Conservation (phyloP, 2,329 filamentous ascomycete genomes). For the Sporothrix pallida region DNA sequence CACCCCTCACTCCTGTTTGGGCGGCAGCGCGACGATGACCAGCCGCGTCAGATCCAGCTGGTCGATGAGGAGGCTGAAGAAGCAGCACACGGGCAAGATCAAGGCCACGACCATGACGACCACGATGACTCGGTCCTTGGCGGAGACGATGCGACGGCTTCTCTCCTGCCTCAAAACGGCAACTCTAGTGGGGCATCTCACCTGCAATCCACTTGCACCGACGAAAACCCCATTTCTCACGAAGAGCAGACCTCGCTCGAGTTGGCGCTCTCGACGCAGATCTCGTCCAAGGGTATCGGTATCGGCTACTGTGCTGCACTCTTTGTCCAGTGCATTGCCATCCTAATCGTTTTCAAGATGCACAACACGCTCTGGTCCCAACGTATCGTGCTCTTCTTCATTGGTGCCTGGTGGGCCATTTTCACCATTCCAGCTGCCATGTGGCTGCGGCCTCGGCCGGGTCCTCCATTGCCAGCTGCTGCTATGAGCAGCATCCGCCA, state of each 20-base stretch:
- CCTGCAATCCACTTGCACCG: background rate
- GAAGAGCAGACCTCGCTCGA: constrained; percentile 66
- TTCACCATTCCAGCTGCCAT: constrained; percentile 89
- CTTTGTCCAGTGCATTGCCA: constrained; percentile 80
- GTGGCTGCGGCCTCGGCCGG: constrained; percentile 87
- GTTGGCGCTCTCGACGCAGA: constrained; percentile 82
- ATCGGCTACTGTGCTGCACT: constrained; percentile 91
- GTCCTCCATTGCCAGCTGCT: constrained; percentile 70
- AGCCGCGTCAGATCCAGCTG: constrained; percentile 42
- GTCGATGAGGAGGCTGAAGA: constrained; percentile 45
- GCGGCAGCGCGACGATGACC: constrained; percentile 31
- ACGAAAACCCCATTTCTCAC: constrained; percentile 35
- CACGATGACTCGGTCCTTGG: constrained; percentile 43
- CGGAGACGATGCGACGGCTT: constrained; percentile 53
- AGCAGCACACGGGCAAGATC: constrained; percentile 41
- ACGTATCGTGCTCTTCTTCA: constrained; percentile 81
- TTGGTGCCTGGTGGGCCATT: constrained; percentile 90
- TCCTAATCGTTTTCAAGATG: constrained; percentile 74
- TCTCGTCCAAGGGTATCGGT: constrained; percentile 90
- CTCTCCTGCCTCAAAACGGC: constrained; percentile 49
- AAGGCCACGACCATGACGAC: constrained; percentile 41
- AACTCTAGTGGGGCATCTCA: background rate
- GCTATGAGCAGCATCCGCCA: constrained; percentile 35
- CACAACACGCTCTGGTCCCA: constrained; percentile 83
- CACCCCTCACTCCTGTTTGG: constrained; percentile 62